These are phyloP conservation scores for Rhynchosporium agropyri DNA, from an alignment of 2,329 filamentous ascomycete species.

Conservation along the genomic window DNA sequence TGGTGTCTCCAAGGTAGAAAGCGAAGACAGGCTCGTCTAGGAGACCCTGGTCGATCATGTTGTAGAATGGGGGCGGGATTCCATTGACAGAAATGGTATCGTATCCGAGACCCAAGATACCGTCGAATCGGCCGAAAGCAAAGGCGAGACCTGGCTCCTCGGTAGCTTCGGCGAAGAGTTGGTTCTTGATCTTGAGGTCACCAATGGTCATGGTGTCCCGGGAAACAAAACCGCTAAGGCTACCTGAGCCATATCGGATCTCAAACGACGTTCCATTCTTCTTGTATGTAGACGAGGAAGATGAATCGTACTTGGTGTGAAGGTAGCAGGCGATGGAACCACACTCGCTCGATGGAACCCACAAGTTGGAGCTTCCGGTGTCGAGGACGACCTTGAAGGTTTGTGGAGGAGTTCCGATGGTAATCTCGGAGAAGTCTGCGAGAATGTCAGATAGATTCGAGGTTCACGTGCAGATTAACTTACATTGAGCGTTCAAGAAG, in stretches of 20 bases:
- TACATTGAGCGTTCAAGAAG: slow-evolving; percentile 99
- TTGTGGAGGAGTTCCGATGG: slow-evolving; percentile 88
- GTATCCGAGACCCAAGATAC: slow-evolving; percentile 91
- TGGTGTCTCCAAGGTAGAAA: slow-evolving; percentile 86
- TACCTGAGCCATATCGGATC: slow-evolving; percentile 94
- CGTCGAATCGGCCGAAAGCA: slow-evolving; percentile 96
- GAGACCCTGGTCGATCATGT: slow-evolving; percentile 86
- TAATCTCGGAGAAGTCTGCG: slow-evolving; percentile 94
- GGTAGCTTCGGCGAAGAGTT: slow-evolving; percentile 96
- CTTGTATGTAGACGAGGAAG: slow-evolving; percentile 86
- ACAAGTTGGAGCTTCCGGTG: slow-evolving; percentile 98
- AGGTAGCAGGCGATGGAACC: slow-evolving; percentile 97
- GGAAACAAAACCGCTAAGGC: slow-evolving; percentile 90
- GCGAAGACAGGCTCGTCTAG: slow-evolving; percentile 92
- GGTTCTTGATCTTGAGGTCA: slow-evolving; percentile 82
- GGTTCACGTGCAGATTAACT: slow-evolving; percentile 43
- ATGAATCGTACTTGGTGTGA: slow-evolving; percentile 94
- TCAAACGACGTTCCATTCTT: slow-evolving; percentile 90
- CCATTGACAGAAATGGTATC: slow-evolving; percentile 97
- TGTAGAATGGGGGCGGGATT: slow-evolving; percentile 95
- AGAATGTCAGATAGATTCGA: slow-evolving; percentile 24
- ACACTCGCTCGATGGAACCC: slow-evolving; percentile 91
- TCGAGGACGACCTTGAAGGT: slow-evolving; percentile 98
- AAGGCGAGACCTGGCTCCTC: slow-evolving; percentile 95
- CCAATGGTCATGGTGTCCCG: slow-evolving; percentile 86